Evolutionary conservation across 306 rosid genomes (phyloP), one percentile per base, ranked within the genome.

Genomic region (Fragaria nilgerrensis): DNA sequence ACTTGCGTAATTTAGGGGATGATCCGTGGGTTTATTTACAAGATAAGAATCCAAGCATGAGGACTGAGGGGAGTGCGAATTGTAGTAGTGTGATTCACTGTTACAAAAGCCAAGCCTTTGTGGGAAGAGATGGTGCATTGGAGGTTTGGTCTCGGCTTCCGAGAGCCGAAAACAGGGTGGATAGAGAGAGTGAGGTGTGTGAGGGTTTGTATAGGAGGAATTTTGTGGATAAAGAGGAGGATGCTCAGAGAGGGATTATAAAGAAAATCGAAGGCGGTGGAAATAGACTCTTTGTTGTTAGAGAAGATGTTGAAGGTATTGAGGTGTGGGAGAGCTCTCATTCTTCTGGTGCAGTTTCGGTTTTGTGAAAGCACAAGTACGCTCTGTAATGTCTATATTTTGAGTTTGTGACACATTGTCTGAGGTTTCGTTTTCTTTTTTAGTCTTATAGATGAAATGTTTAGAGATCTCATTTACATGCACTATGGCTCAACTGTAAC

Each of bases 301-400:
- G 97, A 58, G 92, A 92, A 85, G 82, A 81, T 72, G 89, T 84
- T 22, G 97, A 94, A 80, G 98, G 98, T 7, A 82, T 92, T 86
- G 96, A 94, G 81, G 98, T 94, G 2, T 92, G 97, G 98, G 94
- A 94, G 83, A 90, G 89, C 49, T 92, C 96, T n/a, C 65, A 65
- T 79, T 87, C 89, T 77, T 78, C 97, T 44, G 85, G 73, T 37
- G 76, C 77, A 14, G 48, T 72, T 77, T 73, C 76, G 3, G 56
- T 77, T 45, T 77, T 53, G 72, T 77, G 82, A 82, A 39, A 37
- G 29, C 41, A 34, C 9, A 74, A 23, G 25, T 12, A 16, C 55
- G 68, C 39, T 74, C 3, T 43, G 29, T 56, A 73, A 22, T 56
- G 0, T 39, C 16, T 16, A 12, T 69, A 13, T 50, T 27, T 72